Evolutionary conservation across 164 flowering plant species (phyloP).

Genomic region (Vitis labrusca): DNA sequence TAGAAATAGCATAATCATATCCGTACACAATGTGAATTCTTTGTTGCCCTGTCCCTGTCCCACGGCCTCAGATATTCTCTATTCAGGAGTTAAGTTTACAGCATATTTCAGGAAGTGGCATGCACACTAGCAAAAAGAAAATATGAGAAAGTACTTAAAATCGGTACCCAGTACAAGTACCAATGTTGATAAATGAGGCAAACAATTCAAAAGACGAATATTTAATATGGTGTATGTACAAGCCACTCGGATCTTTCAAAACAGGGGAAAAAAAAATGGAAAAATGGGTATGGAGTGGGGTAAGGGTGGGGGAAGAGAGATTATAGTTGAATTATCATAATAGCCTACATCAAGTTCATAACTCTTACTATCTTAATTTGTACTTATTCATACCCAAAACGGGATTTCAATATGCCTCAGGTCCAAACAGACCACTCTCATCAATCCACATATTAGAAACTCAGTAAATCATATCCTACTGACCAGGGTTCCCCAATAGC

Average conservation of each 20-base stretch:
- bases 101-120: too few species aligned
- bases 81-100: too few species aligned
- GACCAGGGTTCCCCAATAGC: constrained; percentile 66
- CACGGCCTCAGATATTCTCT: too few species aligned
- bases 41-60: too few species aligned
- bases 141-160: too few species aligned
- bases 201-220: constrained; percentile 14
- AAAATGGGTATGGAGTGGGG: too few species aligned
- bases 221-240: constrained; percentile 16
- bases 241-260: neutral
- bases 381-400: constrained; percentile 7
- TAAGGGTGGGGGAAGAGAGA: neutral
- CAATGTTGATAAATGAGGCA: neutral
- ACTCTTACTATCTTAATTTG: constrained; percentile 3
- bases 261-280: neutral
- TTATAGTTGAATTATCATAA: neutral
- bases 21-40: too few species aligned
- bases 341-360: neutral
- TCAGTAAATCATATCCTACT: constrained; percentile 22
- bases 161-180: too few species aligned
- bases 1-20: too few species aligned
- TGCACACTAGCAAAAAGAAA: too few species aligned
- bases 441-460: constrained; percentile 10
- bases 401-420: constrained; percentile 13
- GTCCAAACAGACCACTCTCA: constrained; percentile 7